Evolutionary conservation across 2,329 filamentous ascomycete genomes (phyloP), one percentile per base, ranked within the genome.

Genomic region (Fusarium poae): DNA sequence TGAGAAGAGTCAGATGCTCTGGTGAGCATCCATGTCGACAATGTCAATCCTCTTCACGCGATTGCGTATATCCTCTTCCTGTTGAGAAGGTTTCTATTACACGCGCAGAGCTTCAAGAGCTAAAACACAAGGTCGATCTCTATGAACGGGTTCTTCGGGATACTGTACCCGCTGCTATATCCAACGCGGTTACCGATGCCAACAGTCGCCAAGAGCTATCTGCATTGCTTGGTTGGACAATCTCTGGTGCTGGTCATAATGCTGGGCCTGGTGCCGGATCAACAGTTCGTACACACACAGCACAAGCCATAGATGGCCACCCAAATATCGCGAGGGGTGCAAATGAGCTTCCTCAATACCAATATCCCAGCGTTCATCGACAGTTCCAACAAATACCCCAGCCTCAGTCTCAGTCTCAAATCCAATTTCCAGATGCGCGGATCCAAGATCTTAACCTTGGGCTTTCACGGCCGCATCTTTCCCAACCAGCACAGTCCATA

Each of bases 1-100:
- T 85, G 45, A 81, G 83, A 44, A 81, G 84, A 59, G 82, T 85
- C 73, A 85, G 84, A 68, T 86, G 84, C 74, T 85, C 83, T 15
- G 84, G 84, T 45, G 79, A 83, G 6, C 75, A 71, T n/a, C 84
- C 84, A 0, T 86, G 84, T 71, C 72, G 73, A 40, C 82, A 84
- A 65, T 86, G 84, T 69, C 69, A 72, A 25, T 77, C 77, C 35
- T 76, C 80, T 30, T 78, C 80, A 32, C 78, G 84, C 58, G 79
- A 83, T 12, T 86, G 84, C 72, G 67, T 81, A 50, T 86, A 86
- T 70, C 84, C 84, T 20, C 72, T 74, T n/a, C 63, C 77, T 6
- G 70, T 82, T 37, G 81, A 84, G 65, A 83, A 83, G 62, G 75
- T 85, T 20, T 78, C 78, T 18, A 72, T 86, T 45, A 75, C 80